Evolutionary conservation across 306 rosid genomes (phyloP).

Genomic region (Quercus suber): DNA sequence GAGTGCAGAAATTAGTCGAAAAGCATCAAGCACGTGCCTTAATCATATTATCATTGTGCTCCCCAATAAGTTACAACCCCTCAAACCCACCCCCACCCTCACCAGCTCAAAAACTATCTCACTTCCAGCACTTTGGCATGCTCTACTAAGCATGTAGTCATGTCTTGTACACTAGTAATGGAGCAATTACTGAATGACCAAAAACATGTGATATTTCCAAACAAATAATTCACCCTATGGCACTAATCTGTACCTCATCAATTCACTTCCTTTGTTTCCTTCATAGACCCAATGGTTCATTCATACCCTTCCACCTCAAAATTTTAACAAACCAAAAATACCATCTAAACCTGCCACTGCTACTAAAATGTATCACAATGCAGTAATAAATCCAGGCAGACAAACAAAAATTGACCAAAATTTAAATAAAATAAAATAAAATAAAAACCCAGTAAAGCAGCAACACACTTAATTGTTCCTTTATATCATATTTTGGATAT

Average conservation of each 20-base stretch:
- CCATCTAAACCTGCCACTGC: neutral
- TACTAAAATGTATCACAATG: neutral
- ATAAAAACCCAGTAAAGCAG: neutral
- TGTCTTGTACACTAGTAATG: neutral
- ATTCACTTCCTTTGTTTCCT: neutral
- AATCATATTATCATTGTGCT: neutral
- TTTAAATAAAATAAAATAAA: neutral
- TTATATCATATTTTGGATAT: neutral
- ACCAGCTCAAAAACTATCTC: neutral
- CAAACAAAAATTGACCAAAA: neutral
- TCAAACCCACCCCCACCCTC: no score
- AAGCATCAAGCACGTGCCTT: neutral
- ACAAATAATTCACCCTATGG: neutral
- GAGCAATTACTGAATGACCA: neutral
- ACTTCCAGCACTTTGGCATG: neutral
- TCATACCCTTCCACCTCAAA: neutral
- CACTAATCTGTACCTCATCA: neutral
- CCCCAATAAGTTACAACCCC: neutral
- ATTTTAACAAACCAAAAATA: neutral
- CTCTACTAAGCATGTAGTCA: neutral
- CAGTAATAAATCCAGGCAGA: neutral
- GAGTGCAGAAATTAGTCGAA: neutral
- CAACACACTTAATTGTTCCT: neutral
- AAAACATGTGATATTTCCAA: neutral
- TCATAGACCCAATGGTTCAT: neutral